Conservation (phyloP, 2,329 filamentous ascomycete species). For the Chrysoporthe austroafricana region DNA sequence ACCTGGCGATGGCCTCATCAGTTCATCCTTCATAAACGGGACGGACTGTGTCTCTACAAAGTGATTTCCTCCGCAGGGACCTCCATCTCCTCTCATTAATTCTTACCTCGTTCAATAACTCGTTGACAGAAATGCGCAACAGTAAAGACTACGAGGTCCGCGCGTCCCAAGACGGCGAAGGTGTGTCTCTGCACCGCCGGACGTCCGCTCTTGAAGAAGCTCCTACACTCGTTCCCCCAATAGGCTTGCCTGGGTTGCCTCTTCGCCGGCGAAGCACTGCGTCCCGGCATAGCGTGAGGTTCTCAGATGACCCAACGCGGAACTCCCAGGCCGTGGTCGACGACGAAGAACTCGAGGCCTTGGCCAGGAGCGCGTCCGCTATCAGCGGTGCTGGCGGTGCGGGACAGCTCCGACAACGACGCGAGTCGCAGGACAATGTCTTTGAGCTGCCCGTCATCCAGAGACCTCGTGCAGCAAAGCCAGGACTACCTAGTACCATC, state of each 20-base stretch:
- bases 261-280: slow-evolving; percentile 23
- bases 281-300: slow-evolving; percentile 16
- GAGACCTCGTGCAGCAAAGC: slow-evolving; percentile 20
- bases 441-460: slow-evolving; percentile 25
- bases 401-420: slow-evolving; percentile 9
- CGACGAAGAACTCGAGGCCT: slow-evolving; percentile 18
- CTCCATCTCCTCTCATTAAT: not conserved
- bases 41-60: not conserved
- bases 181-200: slow-evolving; percentile 13
- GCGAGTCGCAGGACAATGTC: slow-evolving; percentile 21
- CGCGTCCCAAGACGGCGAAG: slow-evolving; percentile 13
- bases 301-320: slow-evolving; percentile 10
- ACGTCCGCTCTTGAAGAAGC: slow-evolving; percentile 21
- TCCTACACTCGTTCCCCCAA: slow-evolving; percentile 18
- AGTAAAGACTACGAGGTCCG: not conserved
- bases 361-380: slow-evolving; percentile 19
- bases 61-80: not conserved
- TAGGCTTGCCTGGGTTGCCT: slow-evolving; percentile 16
- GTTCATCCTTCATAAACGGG: not conserved
- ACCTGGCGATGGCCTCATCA: not conserved
- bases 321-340: slow-evolving; percentile 16
- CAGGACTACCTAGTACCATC: slow-evolving; percentile 21
- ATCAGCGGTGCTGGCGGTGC: slow-evolving; percentile 15
- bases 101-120: not conserved
- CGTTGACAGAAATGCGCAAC: not conserved